Base-by-base conservation (phyloP, 805 yeast species). In the Candida quercuum region DNA sequence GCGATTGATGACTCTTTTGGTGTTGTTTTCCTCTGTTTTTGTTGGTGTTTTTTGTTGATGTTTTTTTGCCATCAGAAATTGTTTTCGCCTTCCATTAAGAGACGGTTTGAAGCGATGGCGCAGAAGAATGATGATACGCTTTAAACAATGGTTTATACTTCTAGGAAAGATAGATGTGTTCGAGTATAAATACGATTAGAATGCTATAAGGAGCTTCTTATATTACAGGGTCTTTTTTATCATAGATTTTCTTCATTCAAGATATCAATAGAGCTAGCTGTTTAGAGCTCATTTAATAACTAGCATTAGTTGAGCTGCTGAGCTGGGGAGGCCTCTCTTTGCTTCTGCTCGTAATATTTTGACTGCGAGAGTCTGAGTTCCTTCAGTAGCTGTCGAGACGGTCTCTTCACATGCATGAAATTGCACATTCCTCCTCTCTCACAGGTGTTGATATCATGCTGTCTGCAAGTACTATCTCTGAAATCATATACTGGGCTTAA, bases 371-470 rank as follows among this genome's bases (percentile, higher is more conserved):
- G 41, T 26, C 63, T 64, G 38, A 85, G 59, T 12, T 63, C 67
- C 5, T 48, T 54, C 32, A 67, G 57, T 21, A 79, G 52, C 12
- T 57, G 64, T 6, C 52, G 51, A 3, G 73, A 54, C 0, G 94
- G 86, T 27, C 69, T 60, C 48, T 79, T 68, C 3, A 81, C 70
- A 58, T 89, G 98, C 74, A 87, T 82, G 59, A 85, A 88, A 59
- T 89, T 89, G 61, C 98, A 89, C 51, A 74, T 72, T 23, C 80
- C 84, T 2, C 88, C 91, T 54, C 97, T 71, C n/a, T 70, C 73
- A 55, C 98, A 89, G 12, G 63, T 64, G 18, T 68, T 60, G 2
- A 67, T 60, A 27, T 80, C 86, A 52, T 81, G 81, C 30, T 82
- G 82, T 28, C 86, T 67, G 54, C 98, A 89, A 38, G 76, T 69